Conservation (phyloP, 768 basidiomycete genomes). For the Xerocomellus dryophilus region DNA sequence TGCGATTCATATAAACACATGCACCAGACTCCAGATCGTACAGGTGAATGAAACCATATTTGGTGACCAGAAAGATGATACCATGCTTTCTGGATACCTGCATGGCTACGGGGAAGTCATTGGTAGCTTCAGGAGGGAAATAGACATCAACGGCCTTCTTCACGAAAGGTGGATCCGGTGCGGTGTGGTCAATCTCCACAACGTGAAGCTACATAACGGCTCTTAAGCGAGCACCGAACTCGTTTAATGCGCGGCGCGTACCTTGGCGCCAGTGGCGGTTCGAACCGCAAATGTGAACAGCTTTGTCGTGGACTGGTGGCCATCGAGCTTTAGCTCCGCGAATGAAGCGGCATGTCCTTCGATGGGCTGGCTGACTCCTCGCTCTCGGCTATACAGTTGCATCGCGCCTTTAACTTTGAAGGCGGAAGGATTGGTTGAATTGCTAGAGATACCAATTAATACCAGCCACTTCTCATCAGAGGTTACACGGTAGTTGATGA, state of each 20-base stretch:
- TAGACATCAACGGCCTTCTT: conserved; percentile 99
- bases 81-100: conserved; percentile 97
- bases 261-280: conserved; percentile 97
- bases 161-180: conserved; percentile 86
- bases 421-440: conserved; percentile 86
- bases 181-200: conserved; percentile 95
- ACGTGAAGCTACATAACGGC: conserved; percentile 74
- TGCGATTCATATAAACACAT: conserved; percentile 99
- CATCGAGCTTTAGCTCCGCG: conserved; percentile 87
- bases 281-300: conserved; percentile 94
- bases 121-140: conserved; percentile 97
- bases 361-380: conserved; percentile 94
- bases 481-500: conserved; percentile 96
- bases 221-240: conserved; percentile 7
- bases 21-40: conserved; percentile 97
- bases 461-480: conserved; percentile 97
- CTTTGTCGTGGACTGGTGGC: conserved; percentile 80
- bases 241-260: conserved; percentile 34
- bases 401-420: conserved; percentile 99
- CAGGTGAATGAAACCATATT: conserved; percentile 98
- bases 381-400: conserved; percentile 92
- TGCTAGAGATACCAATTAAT: conserved; percentile 90
- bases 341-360: conserved; percentile 98
- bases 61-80: conserved; percentile 95
- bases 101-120: conserved; percentile 99